A percentile compares a stretch with the other conserved stretches of the same genome.
Evolutionary conservation across 257 asterid species (phyloP).

Genomic region (Misopates orontium): DNA sequence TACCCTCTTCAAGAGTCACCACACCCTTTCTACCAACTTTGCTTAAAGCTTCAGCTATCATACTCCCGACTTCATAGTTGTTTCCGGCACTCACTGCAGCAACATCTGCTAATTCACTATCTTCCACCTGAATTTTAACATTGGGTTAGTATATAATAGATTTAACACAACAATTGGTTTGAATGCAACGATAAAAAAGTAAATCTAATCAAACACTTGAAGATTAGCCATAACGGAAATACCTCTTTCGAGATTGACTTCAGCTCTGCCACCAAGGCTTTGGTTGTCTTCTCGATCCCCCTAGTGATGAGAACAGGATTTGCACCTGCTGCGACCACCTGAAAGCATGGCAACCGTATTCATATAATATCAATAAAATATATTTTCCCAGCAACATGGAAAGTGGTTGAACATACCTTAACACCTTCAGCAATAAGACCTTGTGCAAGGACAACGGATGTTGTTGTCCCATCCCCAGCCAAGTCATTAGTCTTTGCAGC

Average conservation of each 20-base stretch:
- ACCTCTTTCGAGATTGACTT: slow-evolving; percentile 61
- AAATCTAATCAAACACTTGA: neutral
- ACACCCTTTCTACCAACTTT: slow-evolving; percentile 97
- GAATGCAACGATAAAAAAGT: neutral
- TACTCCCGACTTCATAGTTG: slow-evolving; percentile 83
- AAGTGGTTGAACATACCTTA: no score
- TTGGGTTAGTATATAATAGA: neutral
- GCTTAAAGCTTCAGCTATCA: slow-evolving; percentile 97
- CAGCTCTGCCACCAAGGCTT: slow-evolving; percentile 56
- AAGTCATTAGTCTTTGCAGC: slow-evolving; percentile 96
- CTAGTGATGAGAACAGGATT: slow-evolving; percentile 61
- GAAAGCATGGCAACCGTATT: slow-evolving; percentile 3
- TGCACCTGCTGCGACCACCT: slow-evolving; percentile 70
- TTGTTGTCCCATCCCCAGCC: slow-evolving; percentile 98
- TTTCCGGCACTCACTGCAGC: slow-evolving; percentile 99
- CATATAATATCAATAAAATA: neutral
- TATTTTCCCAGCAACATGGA: no score
- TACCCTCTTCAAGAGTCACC: slow-evolving; percentile 97
- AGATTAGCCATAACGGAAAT: neutral
- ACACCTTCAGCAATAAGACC: slow-evolving; percentile 98
- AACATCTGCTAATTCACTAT: slow-evolving; percentile 89
- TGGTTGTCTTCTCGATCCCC: slow-evolving; percentile 55
- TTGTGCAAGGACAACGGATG: slow-evolving; percentile 97
- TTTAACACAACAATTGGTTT: neutral
- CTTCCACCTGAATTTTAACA: slow-evolving; percentile 67